Evolutionary conservation across 2,329 filamentous ascomycete genomes (phyloP).

Genomic region (Penicillium fuscoglaucum): DNA sequence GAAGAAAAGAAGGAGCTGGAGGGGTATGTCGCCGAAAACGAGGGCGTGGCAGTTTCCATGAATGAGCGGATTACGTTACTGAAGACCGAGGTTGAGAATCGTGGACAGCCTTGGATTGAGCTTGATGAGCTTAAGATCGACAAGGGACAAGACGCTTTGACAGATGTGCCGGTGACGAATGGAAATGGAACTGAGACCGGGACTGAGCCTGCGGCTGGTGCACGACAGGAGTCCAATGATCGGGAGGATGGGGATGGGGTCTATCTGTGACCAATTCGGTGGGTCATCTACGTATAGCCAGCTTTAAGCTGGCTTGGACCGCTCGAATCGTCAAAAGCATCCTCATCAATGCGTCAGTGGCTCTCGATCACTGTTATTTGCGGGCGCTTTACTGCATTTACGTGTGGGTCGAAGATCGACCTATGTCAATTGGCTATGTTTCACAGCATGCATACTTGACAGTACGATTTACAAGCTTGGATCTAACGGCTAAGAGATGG

Average conservation of each 20-base stretch:
- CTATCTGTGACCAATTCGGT: constrained; percentile 30
- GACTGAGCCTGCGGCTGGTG: constrained; percentile 1
- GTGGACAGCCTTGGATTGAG: constrained; percentile 56
- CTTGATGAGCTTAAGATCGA: constrained; percentile 25
- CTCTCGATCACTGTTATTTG: background rate
- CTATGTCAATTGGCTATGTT: constrained; percentile 3
- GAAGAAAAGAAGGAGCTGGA: constrained; percentile 44
- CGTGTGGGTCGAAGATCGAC: constrained; percentile 2
- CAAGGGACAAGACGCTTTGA: constrained; percentile 22
- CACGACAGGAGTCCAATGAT: constrained; percentile 6
- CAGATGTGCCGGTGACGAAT: constrained; percentile 24
- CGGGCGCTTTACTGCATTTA: background rate
- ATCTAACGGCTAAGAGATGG: background rate
- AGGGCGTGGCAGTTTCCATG: constrained; percentile 57
- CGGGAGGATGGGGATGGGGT: constrained; percentile 33
- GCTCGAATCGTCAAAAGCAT: background rate
- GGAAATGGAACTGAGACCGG: constrained; percentile 14
- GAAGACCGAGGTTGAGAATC: constrained; percentile 53
- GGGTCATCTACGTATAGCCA: background rate
- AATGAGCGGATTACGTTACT: constrained; percentile 55
- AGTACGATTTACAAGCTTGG: background rate
- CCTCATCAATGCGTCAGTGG: background rate
- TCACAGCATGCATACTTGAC: background rate
- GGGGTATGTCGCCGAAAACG: constrained; percentile 56
- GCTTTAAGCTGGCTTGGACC: background rate